These are phyloP conservation scores for Colletotrichum limetticola DNA, from an alignment of 2,329 filamentous ascomycete species.

Conservation along the genomic window DNA sequence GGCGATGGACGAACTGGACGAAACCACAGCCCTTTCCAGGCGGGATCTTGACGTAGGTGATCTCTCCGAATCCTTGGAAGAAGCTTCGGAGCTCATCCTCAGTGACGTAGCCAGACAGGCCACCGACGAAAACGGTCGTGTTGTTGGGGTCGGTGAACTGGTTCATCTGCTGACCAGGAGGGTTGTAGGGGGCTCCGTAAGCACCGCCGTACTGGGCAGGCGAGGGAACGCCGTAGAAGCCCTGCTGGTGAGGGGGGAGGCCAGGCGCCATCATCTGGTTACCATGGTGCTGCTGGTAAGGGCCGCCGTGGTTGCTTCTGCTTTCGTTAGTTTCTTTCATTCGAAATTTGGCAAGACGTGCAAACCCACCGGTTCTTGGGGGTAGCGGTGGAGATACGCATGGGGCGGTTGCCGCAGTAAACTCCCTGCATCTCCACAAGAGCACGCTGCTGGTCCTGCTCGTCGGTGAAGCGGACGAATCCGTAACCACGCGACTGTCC, in stretches of 20 bases:
- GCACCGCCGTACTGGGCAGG: constrained; percentile 32
- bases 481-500: constrained; percentile 98
- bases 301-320: constrained; percentile 41
- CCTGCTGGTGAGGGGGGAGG: constrained; percentile 58
- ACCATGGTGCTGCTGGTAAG: constrained; percentile 54
- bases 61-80: constrained; percentile 99
- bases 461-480: constrained; percentile 96
- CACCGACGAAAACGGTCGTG: constrained; percentile 98
- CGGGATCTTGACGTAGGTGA: constrained; percentile 99
- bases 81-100: constrained; percentile 99
- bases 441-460: constrained; percentile 95
- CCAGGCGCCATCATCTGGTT: constrained; percentile 56
- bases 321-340: not conserved
- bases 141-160: constrained; percentile 99
- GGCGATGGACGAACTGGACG: constrained; percentile 98
- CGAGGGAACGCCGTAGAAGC: constrained; percentile 38
- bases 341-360: not conserved
- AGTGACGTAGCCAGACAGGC: constrained; percentile 96
- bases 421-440: constrained; percentile 99
- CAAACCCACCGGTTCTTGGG: constrained; percentile 82
- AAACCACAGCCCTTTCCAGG: constrained; percentile 99
- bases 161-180: constrained; percentile 75
- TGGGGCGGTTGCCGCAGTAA: constrained; percentile 97
- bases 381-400: constrained; percentile 97
- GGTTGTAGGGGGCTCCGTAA: constrained; percentile 34